Conservation (phyloP, 345 rosid species). For the Camelina hispida region DNA sequence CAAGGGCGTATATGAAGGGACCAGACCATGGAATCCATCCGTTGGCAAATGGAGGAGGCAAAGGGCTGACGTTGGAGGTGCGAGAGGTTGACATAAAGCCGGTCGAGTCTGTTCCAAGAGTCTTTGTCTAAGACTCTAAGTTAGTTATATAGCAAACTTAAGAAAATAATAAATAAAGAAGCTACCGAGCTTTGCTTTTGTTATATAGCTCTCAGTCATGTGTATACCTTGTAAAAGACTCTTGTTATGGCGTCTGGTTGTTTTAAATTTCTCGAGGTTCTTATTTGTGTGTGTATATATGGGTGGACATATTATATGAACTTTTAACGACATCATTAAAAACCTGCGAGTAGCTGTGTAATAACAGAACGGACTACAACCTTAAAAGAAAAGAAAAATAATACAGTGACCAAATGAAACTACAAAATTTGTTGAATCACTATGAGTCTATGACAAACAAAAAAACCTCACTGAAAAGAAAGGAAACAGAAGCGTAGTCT, state of each 20-base stretch:
- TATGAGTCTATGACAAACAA: conserved; percentile 3
- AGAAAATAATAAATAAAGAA: conserved; percentile 28
- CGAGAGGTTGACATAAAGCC: conserved; percentile 70
- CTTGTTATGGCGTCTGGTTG: background rate
- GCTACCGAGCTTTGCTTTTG: conserved; percentile 22
- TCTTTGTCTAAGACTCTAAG: conserved; percentile 52
- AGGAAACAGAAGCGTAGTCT: conserved; percentile 22
- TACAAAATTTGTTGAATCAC: conserved; percentile 34
- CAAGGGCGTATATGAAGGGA: conserved; percentile 65
- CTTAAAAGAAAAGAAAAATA: background rate
- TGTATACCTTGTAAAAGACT: conserved; percentile 26
- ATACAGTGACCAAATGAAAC: conserved; percentile 30
- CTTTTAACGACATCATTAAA: background rate
- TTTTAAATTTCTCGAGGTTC: background rate
- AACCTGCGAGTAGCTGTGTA: background rate
- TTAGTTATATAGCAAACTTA: background rate
- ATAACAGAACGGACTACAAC: background rate
- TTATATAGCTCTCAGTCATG: conserved; percentile 4
- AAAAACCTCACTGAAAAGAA: conserved; percentile 8
- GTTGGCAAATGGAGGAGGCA: conserved; percentile 67
- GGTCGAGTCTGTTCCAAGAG: conserved; percentile 54
- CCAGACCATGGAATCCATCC: conserved; percentile 73
- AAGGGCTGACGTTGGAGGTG: conserved; percentile 53
- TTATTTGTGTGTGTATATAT: background rate
- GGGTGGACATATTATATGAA: background rate